Evolutionary conservation across 345 rosid genomes (phyloP), one percentile per base, ranked within the genome.

Genomic region (Dimocarpus longan): DNA sequence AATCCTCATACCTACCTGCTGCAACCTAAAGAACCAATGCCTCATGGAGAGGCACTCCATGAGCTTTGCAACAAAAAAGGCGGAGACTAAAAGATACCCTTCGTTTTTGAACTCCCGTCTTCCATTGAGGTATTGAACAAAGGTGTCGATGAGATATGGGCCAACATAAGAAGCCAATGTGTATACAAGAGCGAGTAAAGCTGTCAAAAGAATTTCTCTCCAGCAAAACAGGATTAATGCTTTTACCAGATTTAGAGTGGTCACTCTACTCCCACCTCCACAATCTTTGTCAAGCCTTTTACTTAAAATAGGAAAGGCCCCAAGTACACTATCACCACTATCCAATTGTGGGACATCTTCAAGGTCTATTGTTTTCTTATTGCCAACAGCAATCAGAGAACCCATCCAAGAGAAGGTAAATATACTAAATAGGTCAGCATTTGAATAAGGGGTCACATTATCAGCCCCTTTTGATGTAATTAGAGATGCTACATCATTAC

Each of bases 291-390:
- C 86, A 37, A 90, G 89, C 80, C 85, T 87, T 54, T 52, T 83
- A 75, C 75, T 85, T 76, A 87, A 82, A 71, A 37, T 70, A 16
- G 84, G 83, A 13, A 85, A 86, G 57, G 88, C 76, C 76, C 84
- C 80, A 24, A 80, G 75, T 10, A 85, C 86, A 40, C 91, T 87
- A 71, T 91, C 92, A 56, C 21, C 64, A 24, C 65, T 82, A 77
- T 85, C 86, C 66, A 91, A 90, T 70, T 91, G 89, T 22, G 94
- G 94, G 75, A 91, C 90, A 81, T 89, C 92, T 69, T 87, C 91
- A 24, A 85, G 83, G 79, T 91, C 91, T 76, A 91, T 66, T n/a
- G 80, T 46, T 68, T 74, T 91, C 86, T 76, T 91, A 70, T 87
- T 85, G 56, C 94, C 94, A 32, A 68, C 42, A 52, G 86, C 88